Base-by-base conservation (phyloP, 257 asterid genomes). In the Gentiana macrophylla region DNA sequence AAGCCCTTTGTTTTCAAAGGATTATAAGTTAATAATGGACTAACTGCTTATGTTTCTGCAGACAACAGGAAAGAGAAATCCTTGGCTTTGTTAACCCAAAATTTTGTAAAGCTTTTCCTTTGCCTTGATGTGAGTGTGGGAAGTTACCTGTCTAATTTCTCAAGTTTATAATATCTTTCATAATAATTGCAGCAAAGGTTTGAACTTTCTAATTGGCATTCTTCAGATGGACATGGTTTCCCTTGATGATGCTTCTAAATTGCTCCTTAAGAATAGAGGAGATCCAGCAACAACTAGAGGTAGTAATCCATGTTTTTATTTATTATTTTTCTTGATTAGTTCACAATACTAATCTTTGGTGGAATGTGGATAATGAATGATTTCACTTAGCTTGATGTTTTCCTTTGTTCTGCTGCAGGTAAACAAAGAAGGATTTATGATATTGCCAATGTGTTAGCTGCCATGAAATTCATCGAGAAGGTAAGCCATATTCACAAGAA, bases 391-490 rank as follows among this genome's bases (percentile, higher is more conserved):
- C 52, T 15, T 74, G 37, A 74, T 47, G 50, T 41, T 71, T 13
- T 35, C 45, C 24, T 43, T 11, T 52, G 24, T 46, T 49, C 51
- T 51, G 61, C 41, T 76, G 88, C 91, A 92, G 98, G 94, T 47
- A 92, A 92, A 79, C 94, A 87, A 24, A 81, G 98, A 70, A 74
- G 98, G 65, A 67, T 92, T 24, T 92, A 92, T 49, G 99, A 92
- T 62, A 92, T 92, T 37, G 98, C 97, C 35, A 92, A 92, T 36
- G 99, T 92, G 52, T 77, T 92, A 70, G 85, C 97, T 49, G 85
- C 99, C 35, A 88, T 92, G 93, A 88, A 83, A 32, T 87, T 88
- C 59, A 92, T 92, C 4, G 97, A 88, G 70, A 92, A 91, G 98
- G 96, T 87, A 45, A 64, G 48, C 24, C 55, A 46, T 65, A 52